Percentiles rank a stretch among this genome's conserved stretches.
Evolutionary conservation across 441 rosid genomes (phyloP).

Genomic region (Cnidoscolus chayamansa): DNA sequence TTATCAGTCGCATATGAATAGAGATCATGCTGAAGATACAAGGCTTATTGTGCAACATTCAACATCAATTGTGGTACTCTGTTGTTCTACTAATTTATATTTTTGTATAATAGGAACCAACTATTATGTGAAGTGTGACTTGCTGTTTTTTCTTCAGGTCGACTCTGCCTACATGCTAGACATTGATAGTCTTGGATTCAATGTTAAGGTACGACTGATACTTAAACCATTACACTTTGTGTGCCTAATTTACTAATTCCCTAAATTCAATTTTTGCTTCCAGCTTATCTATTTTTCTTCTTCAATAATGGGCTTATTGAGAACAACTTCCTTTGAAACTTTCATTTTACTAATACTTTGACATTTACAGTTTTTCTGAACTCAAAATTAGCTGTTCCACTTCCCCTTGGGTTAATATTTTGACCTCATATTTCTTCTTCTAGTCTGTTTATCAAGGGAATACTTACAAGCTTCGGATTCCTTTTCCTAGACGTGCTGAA

Average conservation of each 20-base stretch:
- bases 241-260: background rate
- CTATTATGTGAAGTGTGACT: constrained; percentile 2
- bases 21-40: constrained; percentile 85
- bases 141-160: constrained; percentile 46
- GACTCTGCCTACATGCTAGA: constrained; percentile 77
- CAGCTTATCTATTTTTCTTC: background rate
- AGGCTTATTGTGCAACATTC: constrained; percentile 63
- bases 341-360: background rate
- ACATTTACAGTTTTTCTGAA: background rate
- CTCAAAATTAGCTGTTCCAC: background rate
- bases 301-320: background rate
- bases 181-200: constrained; percentile 84
- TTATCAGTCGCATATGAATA: constrained; percentile 83
- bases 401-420: background rate
- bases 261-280: background rate
- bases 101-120: background rate
- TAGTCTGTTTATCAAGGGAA: constrained; percentile 75
- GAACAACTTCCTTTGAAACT: background rate
- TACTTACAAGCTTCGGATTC: constrained; percentile 73
- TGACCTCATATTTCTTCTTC: constrained; percentile 9
- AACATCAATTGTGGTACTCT: constrained; percentile 68
- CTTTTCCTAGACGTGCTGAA: constrained; percentile 77
- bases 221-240: background rate
- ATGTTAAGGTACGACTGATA: constrained; percentile 58
- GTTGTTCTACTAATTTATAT: constrained; percentile 7